phyloP scores from a whole-genome alignment of 768 basidiomycete species.

The Podaxis sp. region DNA sequence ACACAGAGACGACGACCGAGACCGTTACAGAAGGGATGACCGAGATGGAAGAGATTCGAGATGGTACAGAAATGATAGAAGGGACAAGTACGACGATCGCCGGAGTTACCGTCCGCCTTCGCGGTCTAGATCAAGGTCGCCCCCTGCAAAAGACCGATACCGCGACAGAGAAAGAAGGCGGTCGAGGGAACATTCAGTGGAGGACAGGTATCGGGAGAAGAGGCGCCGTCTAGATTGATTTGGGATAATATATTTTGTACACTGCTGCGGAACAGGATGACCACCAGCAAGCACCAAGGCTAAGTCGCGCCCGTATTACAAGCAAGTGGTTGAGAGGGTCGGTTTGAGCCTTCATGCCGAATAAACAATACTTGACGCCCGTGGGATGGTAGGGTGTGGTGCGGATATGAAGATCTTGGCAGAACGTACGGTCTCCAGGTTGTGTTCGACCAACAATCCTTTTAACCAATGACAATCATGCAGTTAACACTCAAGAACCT shows the following conservation, averaged over 20 bases:
- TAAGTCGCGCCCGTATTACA: background rate
- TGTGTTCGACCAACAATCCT: conserved; percentile 71
- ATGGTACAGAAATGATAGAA: conserved; percentile 16
- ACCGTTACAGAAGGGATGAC: conserved; percentile 13
- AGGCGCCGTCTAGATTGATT: conserved; percentile 56
- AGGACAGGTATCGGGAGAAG: conserved; percentile 41
- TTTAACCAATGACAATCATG: conserved; percentile 59
- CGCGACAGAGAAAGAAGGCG: conserved; percentile 29
- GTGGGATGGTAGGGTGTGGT: conserved; percentile 24
- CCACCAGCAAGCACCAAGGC: too few species aligned
- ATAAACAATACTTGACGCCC: conserved; percentile 30
- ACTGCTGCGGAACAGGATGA: too few species aligned
- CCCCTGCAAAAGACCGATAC: conserved; percentile 20
- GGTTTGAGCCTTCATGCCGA: conserved; percentile 41
- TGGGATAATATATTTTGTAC: background rate
- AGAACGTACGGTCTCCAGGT: conserved; percentile 35
- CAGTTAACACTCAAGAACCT: conserved; percentile 48
- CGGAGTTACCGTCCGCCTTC: conserved; percentile 26
- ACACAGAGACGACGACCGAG: conserved; percentile 18
- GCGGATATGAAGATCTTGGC: background rate
- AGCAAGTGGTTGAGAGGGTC: conserved; percentile 40
- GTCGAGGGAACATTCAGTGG: conserved; percentile 23
- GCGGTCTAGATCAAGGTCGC: conserved; percentile 30
- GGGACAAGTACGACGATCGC: conserved; percentile 24
- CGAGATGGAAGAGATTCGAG: conserved; percentile 21